Conservation (phyloP, 2,329 filamentous ascomycete genomes). For the Colletotrichum zoysiae region DNA sequence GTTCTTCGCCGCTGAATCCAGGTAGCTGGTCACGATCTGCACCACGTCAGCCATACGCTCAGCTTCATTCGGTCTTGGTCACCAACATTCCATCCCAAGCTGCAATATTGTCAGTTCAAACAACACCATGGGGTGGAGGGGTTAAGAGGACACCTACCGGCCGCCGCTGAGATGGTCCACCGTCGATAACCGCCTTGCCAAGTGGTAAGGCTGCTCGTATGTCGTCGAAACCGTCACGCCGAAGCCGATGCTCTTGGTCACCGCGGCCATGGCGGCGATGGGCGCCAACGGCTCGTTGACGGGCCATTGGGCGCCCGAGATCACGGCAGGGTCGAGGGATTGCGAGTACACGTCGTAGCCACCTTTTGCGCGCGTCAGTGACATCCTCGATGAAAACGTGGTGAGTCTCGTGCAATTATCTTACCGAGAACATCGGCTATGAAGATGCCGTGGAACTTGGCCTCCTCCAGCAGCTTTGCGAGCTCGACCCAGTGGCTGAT, state of each 20-base stretch:
- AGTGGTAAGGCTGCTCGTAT: conserved; percentile 78
- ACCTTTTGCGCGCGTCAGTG: conserved; percentile 50
- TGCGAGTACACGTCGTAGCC: conserved; percentile 80
- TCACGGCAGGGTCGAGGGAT: conserved; percentile 68
- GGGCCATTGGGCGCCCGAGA: conserved; percentile 77
- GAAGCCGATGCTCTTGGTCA: conserved; percentile 75
- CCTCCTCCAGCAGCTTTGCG: conserved; percentile 69
- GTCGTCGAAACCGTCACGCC: conserved; percentile 78
- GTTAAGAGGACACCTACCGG: conserved; percentile 53
- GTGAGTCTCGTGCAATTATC: not conserved
- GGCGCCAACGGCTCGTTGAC: conserved; percentile 76
- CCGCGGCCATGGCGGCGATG: conserved; percentile 78
- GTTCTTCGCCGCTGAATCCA: conserved; percentile 77
- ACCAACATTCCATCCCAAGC: conserved; percentile 68
- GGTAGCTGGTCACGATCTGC: conserved; percentile 76
- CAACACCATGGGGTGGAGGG: rapidly evolving
- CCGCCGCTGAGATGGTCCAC: conserved; percentile 77
- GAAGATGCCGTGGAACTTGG: conserved; percentile 75
- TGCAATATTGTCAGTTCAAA: conserved; percentile 43
- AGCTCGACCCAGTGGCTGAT: conserved; percentile 72
- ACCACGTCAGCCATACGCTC: conserved; percentile 39
- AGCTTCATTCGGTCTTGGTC: no score
- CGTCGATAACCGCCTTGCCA: conserved; percentile 74
- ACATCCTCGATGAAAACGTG: not conserved
- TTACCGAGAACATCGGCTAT: conserved; percentile 73